Evolutionary conservation across 2,329 filamentous ascomycete species (phyloP).

Genomic region (Macrophomina tecta): DNA sequence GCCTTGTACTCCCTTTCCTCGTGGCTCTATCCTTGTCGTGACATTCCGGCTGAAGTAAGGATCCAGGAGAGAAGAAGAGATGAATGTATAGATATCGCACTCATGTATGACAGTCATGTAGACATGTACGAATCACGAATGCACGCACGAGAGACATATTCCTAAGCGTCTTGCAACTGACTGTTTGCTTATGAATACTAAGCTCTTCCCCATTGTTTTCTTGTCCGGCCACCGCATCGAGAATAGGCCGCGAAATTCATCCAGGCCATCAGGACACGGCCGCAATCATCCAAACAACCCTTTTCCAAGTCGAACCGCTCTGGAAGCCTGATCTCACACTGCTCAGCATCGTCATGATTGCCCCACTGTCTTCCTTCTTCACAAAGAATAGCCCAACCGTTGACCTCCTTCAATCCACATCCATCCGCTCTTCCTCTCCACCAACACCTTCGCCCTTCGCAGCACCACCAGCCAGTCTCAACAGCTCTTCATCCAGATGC

Average conservation of each 20-base stretch:
- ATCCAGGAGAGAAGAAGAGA: neutral
- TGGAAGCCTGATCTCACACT: neutral
- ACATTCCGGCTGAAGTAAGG: neutral
- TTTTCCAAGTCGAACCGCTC: neutral
- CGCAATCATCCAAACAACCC: neutral
- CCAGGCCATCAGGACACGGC: neutral
- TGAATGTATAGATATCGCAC: no score
- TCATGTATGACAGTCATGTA: no score
- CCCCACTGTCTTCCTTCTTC: no score
- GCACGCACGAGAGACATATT: no score
- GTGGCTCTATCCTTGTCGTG: neutral
- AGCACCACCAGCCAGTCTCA: conserved; percentile 14
- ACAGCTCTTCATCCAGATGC: conserved; percentile 9
- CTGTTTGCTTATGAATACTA: no score
- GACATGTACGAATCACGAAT: no score
- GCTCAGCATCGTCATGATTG: neutral
- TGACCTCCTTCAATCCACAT: neutral
- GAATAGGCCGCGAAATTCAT: no score
- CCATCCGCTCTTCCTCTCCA: neutral
- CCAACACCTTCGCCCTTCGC: neutral
- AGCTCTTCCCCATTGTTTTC: no score
- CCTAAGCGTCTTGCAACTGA: no score
- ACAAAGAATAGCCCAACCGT: no score
- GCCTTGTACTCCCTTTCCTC: neutral
- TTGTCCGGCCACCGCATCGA: no score